Conservation (phyloP, 805 yeast genomes). For the Nakazawaea laoshanensis region DNA sequence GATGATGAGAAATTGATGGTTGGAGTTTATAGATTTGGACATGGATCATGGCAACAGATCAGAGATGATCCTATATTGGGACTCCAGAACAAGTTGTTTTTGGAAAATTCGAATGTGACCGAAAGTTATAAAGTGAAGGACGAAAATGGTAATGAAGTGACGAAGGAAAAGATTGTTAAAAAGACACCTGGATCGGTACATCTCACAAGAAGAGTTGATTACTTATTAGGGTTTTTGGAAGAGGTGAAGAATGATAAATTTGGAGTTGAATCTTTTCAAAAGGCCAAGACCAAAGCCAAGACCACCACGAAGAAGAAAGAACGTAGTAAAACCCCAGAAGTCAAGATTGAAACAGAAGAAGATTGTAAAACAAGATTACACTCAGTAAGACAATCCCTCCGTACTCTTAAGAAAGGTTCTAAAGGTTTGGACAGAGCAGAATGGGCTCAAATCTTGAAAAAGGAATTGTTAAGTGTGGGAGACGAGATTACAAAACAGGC, state of each 20-base stretch:
- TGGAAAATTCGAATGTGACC: slow-evolving; percentile 30
- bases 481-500: slow-evolving; percentile 46
- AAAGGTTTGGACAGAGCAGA: slow-evolving; percentile 67
- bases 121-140: slow-evolving; percentile 24
- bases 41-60: slow-evolving; percentile 90
- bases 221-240: slow-evolving; percentile 60
- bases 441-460: slow-evolving; percentile 65
- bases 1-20: slow-evolving; percentile 84
- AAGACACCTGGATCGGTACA: slow-evolving; percentile 91
- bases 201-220: slow-evolving; percentile 85
- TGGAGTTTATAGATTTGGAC: slow-evolving; percentile 90
- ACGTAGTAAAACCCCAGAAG: neutral
- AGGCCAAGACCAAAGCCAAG: neutral
- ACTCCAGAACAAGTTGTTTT: slow-evolving; percentile 73
- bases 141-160: slow-evolving; percentile 18
- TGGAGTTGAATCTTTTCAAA: neutral
- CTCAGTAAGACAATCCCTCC: slow-evolving; percentile 60
- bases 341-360: slow-evolving; percentile 35
- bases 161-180: slow-evolving; percentile 31
- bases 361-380: slow-evolving; percentile 53
- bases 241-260: slow-evolving; percentile 23
- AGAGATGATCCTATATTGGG: slow-evolving; percentile 93
- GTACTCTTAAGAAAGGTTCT: slow-evolving; percentile 61
- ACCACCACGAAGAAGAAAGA: neutral
- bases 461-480: slow-evolving; percentile 66